Evolutionary conservation across 2,329 filamentous ascomycete species (phyloP).

Genomic region (Pseudocercospora eumusae): DNA sequence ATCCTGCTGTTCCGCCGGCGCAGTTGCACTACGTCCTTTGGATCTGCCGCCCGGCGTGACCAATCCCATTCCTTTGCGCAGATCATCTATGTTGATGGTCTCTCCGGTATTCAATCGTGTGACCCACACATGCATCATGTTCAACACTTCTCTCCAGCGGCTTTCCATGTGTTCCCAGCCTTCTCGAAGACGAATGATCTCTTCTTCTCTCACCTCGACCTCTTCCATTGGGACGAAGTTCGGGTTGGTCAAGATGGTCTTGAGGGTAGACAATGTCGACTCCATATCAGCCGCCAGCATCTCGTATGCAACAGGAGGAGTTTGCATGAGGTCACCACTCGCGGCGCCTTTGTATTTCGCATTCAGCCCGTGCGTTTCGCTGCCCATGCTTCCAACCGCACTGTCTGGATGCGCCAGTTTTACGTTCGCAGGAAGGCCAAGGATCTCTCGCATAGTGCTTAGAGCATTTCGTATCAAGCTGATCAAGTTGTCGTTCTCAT

Average conservation of each 20-base stretch:
- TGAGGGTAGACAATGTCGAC: slow-evolving; percentile 74
- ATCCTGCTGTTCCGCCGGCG: slow-evolving; percentile 33
- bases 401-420: slow-evolving; percentile 35
- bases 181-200: slow-evolving; percentile 77
- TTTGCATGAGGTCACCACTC: slow-evolving; percentile 40
- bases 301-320: slow-evolving; percentile 64
- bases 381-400: slow-evolving; percentile 36
- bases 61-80: slow-evolving; percentile 63
- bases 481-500: slow-evolving; percentile 86
- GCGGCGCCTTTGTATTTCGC: slow-evolving; percentile 22
- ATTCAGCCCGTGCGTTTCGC: slow-evolving; percentile 26
- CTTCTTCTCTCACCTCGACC: slow-evolving; percentile 86
- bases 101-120: slow-evolving; percentile 74
- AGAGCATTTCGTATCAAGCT: slow-evolving; percentile 71
- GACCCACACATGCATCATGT: slow-evolving; percentile 90
- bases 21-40: neutral
- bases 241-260: slow-evolving; percentile 84
- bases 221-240: slow-evolving; percentile 96
- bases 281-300: slow-evolving; percentile 72
- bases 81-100: slow-evolving; percentile 63
- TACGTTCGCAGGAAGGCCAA: slow-evolving; percentile 52
- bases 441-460: slow-evolving; percentile 66
- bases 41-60: slow-evolving; percentile 41
- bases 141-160: slow-evolving; percentile 85
- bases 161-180: slow-evolving; percentile 94